A percentile compares a stretch with the other conserved stretches of the same genome.
Evolutionary conservation across 1,284 basidiomycete species (phyloP).

Genomic region (Microbotryum violaceum): DNA sequence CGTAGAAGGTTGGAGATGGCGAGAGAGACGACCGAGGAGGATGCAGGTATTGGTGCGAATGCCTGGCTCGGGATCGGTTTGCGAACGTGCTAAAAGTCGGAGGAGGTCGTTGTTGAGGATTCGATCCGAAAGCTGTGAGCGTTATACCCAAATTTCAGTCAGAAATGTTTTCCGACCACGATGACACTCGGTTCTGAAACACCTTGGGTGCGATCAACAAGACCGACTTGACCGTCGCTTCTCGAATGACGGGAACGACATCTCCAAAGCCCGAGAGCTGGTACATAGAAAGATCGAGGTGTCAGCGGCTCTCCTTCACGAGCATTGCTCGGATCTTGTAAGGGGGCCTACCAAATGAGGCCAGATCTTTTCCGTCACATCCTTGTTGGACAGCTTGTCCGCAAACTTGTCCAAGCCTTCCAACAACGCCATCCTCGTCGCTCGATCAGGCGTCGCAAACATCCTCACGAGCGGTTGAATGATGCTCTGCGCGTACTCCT

Average conservation of each 20-base stretch:
- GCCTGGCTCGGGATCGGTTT: slow-evolving; percentile 83
- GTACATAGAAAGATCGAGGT: too few relatives aligned
- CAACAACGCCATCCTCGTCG: slow-evolving; percentile 85
- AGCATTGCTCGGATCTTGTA: too few relatives aligned
- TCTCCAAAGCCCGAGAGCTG: slow-evolving; percentile 87
- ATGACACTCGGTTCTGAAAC: neutral
- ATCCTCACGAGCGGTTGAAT: slow-evolving; percentile 73
- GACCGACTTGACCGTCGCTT: slow-evolving; percentile 86
- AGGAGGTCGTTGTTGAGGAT: slow-evolving; percentile 95
- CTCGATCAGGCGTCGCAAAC: slow-evolving; percentile 79
- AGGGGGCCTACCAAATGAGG: slow-evolving; percentile 68
- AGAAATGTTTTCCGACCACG: too few relatives aligned
- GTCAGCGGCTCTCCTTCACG: too few relatives aligned
- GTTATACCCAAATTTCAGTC: too few relatives aligned
- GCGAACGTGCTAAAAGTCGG: slow-evolving; percentile 83
- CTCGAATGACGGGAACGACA: slow-evolving; percentile 84
- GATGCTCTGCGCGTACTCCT: slow-evolving; percentile 64
- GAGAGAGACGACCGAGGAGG: slow-evolving; percentile 82
- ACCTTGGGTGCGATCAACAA: slow-evolving; percentile 79
- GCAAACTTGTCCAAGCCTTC: slow-evolving; percentile 77
- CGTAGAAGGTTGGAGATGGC: slow-evolving; percentile 74
- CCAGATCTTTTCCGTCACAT: slow-evolving; percentile 82
- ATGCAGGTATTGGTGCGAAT: slow-evolving; percentile 98
- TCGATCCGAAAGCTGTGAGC: slow-evolving; percentile 67
- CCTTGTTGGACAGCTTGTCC: slow-evolving; percentile 77